phyloP scores from a whole-genome alignment of 176 grass and related monocot species.

The Alopecurus myosuroides region DNA sequence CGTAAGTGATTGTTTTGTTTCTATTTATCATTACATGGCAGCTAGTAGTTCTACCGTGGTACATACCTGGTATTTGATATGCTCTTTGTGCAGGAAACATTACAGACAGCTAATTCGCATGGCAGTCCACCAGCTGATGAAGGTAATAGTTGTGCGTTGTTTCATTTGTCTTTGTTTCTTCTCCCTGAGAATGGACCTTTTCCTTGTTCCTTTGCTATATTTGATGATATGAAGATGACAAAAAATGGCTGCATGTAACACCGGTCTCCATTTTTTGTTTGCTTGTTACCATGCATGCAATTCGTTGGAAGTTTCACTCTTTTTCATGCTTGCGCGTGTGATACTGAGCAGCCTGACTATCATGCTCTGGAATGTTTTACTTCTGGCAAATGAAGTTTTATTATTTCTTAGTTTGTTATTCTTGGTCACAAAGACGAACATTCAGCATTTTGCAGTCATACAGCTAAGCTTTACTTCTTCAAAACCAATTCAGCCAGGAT shows the following conservation, averaged over 20 bases:
- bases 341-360: background rate
- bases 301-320: background rate
- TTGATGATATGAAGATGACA: background rate
- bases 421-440: background rate
- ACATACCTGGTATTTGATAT: slow-evolving; percentile 24
- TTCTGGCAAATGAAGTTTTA: background rate
- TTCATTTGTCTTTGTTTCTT: slow-evolving; percentile 7
- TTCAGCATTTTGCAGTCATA: background rate
- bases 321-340: background rate
- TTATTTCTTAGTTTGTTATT: background rate
- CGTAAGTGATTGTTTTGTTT: slow-evolving; percentile 37
- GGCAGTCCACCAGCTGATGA: slow-evolving; percentile 35
- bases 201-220: slow-evolving; percentile 1
- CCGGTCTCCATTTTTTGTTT: background rate
- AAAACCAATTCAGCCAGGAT: background rate
- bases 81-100: slow-evolving; percentile 48
- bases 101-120: slow-evolving; percentile 20
- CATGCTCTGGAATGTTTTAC: background rate
- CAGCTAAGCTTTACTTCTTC: background rate
- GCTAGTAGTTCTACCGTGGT: background rate
- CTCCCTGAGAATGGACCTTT: background rate
- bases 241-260: background rate
- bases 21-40: slow-evolving; percentile 13
- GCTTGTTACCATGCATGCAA: background rate
- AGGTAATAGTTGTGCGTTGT: slow-evolving; percentile 41